These are phyloP conservation scores for Colletotrichum lupini DNA, from an alignment of 2,329 filamentous ascomycete genomes.

Conservation along the genomic window DNA sequence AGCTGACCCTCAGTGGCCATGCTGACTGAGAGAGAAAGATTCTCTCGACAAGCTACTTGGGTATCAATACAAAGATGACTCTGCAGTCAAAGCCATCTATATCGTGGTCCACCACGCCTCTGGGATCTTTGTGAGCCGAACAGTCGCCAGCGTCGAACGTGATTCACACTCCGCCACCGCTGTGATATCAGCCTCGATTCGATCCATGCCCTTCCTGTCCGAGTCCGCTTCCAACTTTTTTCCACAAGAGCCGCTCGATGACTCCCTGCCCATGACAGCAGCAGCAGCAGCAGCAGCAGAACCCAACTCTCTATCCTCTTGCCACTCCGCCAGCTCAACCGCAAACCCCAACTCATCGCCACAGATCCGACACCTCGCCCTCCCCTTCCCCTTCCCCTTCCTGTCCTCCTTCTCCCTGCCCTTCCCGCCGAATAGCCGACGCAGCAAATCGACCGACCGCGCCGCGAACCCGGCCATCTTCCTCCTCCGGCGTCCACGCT, in stretches of 20 bases:
- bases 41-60: not conserved
- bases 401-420: not conserved
- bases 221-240: not conserved
- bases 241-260: not conserved
- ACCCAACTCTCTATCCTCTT: not conserved
- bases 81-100: not conserved
- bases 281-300: too few species aligned
- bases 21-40: not conserved
- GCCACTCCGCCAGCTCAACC: not conserved
- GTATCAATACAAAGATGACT: not conserved
- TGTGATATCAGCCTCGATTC: not conserved
- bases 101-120: conserved; percentile 23
- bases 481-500: not conserved
- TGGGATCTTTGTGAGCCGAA: not conserved
- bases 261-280: not conserved
- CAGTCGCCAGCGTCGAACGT: not conserved
- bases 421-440: not conserved
- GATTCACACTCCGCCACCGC: not conserved
- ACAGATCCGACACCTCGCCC: not conserved
- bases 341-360: not conserved
- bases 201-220: not conserved
- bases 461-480: not conserved
- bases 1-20: not conserved
- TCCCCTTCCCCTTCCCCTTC: conserved; percentile 1
- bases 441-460: not conserved